Base-by-base conservation (phyloP, 2,329 filamentous ascomycete genomes). In the Epichloe amarillans region DNA sequence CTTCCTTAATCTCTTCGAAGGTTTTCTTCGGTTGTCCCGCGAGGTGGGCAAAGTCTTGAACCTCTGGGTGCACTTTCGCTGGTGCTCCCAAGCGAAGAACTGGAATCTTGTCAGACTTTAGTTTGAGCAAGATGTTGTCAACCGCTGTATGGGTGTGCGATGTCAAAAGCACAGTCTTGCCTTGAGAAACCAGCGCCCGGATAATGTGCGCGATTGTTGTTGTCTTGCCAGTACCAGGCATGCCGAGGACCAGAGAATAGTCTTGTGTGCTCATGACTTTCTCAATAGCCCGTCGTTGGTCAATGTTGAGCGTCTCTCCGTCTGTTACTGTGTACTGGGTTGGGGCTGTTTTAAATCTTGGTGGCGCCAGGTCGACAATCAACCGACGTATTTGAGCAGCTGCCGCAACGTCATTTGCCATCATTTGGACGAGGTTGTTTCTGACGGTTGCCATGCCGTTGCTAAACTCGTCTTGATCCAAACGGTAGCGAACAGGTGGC, bases 151-250 rank as follows among this genome's bases (percentile, higher is more conserved):
- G 93, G 0, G 93, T 98, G 65, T 97, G 97, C 0, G 90, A 96
- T 0, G 93, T 94, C 40, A 98, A 72, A 6, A 98, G 72, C 14
- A 98, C 89, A 51, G 86, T 95, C 69, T 97, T 97, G 11, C 88
- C 86, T 64, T 95, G 87, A 0, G 84, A 82, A 5, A 93, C 84
- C 33, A 98, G 74, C 1, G 91, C 88, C 43, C 88, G 83, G 60
- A 98, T 97, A 58, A 98, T 96, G 64, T 97, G 90, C 5, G 91
- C 89, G 61, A 98, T 97, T 0, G 93, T 98, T 0, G 93, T 98
- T 3, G 93, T 98, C 68, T 98, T 98, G 52, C 93, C 93, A 0
- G 93, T 98, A 7, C 93, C 93, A 2, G 93, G 93, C 93, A 98
- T 98, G 30, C 93, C 93, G 19, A 98, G 79, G 12, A 98, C 90